Evolutionary conservation across 1,284 basidiomycete species (phyloP).

Genomic region (Apiotrichum montevideense): DNA sequence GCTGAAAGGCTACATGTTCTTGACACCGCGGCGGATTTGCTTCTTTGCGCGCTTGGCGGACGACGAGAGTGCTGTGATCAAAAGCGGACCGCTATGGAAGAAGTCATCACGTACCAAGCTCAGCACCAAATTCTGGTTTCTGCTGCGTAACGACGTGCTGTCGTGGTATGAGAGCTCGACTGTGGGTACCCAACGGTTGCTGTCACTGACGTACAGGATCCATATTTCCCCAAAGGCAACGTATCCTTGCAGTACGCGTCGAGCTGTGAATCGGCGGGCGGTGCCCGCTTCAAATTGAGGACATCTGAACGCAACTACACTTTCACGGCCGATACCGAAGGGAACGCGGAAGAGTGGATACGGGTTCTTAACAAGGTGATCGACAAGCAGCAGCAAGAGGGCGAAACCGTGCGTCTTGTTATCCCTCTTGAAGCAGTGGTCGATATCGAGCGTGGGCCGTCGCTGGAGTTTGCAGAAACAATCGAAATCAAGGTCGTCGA

Average conservation of each 20-base stretch:
- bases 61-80: slow-evolving; percentile 79
- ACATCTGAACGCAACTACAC: slow-evolving; percentile 71
- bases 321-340: slow-evolving; percentile 68
- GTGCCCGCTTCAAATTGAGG: slow-evolving; percentile 68
- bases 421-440: slow-evolving; percentile 85
- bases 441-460: slow-evolving; percentile 78
- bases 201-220: slow-evolving; percentile 56
- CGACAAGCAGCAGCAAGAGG: slow-evolving; percentile 91
- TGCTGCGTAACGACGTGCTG: slow-evolving; percentile 84
- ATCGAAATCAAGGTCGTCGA: slow-evolving; percentile 84
- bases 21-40: slow-evolving; percentile 85
- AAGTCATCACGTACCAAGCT: slow-evolving; percentile 77
- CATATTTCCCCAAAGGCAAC: slow-evolving; percentile 94
- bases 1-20: slow-evolving; percentile 92
- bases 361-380: slow-evolving; percentile 80
- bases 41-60: slow-evolving; percentile 94
- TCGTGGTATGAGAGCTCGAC: slow-evolving; percentile 93
- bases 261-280: slow-evolving; percentile 68
- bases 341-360: slow-evolving; percentile 85
- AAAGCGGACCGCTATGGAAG: slow-evolving; percentile 77
- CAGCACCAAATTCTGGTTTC: slow-evolving; percentile 88
- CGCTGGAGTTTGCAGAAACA: slow-evolving; percentile 89
- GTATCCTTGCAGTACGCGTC: slow-evolving; percentile 88
- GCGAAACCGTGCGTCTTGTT: slow-evolving; percentile 89
- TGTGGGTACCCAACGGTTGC: slow-evolving; percentile 50